Evolutionary conservation across 805 yeast species (phyloP).

Genomic region (Saccharomycopsis capsularis): DNA sequence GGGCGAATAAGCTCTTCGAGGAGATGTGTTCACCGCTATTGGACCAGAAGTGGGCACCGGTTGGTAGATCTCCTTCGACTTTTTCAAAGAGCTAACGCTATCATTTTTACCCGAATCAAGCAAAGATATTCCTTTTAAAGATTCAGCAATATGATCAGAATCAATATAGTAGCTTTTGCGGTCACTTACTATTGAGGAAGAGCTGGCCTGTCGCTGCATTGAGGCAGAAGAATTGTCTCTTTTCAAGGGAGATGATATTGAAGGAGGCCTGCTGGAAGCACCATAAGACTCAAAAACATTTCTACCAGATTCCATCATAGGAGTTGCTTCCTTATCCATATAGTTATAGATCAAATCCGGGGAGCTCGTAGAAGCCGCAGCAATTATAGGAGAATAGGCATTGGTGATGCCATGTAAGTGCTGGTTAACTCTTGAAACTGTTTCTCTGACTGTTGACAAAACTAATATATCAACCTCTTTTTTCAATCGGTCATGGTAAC

Average conservation of each 20-base stretch:
- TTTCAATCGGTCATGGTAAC: constrained; percentile 69
- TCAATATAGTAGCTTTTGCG: constrained; percentile 10
- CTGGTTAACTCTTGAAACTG: constrained; percentile 33
- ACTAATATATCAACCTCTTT: constrained; percentile 72
- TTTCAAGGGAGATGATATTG: constrained; percentile 14
- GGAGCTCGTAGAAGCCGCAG: constrained; percentile 4
- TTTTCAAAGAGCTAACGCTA: constrained; percentile 21
- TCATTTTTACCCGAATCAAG: constrained; percentile 24
- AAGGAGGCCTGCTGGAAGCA: background rate
- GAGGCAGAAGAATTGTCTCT: constrained; percentile 6
- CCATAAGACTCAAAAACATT: background rate
- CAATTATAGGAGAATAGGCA: constrained; percentile 1
- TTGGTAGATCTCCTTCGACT: constrained; percentile 22
- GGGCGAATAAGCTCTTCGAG: constrained; percentile 53
- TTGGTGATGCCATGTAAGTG: constrained; percentile 4
- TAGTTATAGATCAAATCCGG: constrained; percentile 18
- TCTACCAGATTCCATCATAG: background rate
- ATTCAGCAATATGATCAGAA: constrained; percentile 9
- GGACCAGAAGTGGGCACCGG: constrained; percentile 4
- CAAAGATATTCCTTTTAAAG: constrained; percentile 14
- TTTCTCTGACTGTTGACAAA: constrained; percentile 52
- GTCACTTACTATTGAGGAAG: constrained; percentile 16
- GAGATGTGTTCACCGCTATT: constrained; percentile 28
- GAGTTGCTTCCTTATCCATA: constrained; percentile 14
- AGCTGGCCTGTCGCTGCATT: constrained; percentile 18